Evolutionary conservation across 2,329 filamentous ascomycete genomes (phyloP).

Genomic region (Purpureocillium takamizusanense): DNA sequence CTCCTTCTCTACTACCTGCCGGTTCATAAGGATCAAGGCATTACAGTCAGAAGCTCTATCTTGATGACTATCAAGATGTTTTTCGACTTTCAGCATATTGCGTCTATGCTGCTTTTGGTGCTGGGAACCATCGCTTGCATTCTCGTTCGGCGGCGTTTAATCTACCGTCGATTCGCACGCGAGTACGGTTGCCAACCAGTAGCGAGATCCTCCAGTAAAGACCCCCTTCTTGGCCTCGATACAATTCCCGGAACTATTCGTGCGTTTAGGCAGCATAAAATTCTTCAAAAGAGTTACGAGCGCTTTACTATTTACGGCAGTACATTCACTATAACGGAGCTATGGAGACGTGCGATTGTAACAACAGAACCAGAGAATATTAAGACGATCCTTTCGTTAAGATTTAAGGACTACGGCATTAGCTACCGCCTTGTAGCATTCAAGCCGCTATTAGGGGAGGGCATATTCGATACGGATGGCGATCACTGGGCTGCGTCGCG

Average conservation of each 20-base stretch:
- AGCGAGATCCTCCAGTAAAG: not conserved
- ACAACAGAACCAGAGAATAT: constrained; percentile 38
- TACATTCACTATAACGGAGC: not conserved
- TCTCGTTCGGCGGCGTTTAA: too few relatives aligned
- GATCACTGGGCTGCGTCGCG: constrained; percentile 30
- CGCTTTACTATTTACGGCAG: not conserved
- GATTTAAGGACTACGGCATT: constrained; percentile 36
- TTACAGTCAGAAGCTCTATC: too few relatives aligned
- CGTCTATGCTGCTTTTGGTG: too few relatives aligned
- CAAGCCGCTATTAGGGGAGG: constrained; percentile 23
- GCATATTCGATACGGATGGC: constrained; percentile 36
- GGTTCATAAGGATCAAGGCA: too few relatives aligned
- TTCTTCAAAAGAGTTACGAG: not conserved
- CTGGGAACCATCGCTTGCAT: too few relatives aligned
- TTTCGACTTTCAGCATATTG: too few relatives aligned
- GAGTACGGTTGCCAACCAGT: constrained; percentile 1
- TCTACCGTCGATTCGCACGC: too few relatives aligned
- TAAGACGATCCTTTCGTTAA: constrained; percentile 37
- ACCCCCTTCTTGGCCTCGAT: not conserved
- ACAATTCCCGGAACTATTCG: not conserved
- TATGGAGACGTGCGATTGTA: not conserved
- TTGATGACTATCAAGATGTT: too few relatives aligned
- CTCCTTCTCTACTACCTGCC: too few relatives aligned
- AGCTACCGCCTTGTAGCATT: constrained; percentile 17
- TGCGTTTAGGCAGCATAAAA: not conserved